These are phyloP conservation scores for Cordyceps javanica DNA, from an alignment of 2,329 filamentous ascomycete genomes.

Conservation along the genomic window DNA sequence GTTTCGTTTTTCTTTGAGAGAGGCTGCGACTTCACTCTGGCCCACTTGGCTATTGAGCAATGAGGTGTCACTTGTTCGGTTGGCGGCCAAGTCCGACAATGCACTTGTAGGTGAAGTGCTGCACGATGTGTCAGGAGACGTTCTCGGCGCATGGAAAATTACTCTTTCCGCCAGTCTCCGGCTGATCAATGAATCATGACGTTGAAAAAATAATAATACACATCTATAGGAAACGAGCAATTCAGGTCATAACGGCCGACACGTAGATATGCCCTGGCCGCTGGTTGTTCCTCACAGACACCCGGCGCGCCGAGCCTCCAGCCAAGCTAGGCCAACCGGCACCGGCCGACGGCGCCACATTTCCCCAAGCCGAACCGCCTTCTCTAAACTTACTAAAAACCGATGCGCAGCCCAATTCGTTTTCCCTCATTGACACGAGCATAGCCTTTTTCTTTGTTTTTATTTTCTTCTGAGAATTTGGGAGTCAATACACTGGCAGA, in stretches of 20 bases:
- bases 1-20: too few species aligned
- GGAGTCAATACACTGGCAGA: neutral
- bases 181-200: neutral
- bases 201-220: too few species aligned
- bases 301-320: neutral
- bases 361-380: neutral
- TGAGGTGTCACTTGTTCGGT: neutral
- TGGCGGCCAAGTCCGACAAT: constrained; percentile 11
- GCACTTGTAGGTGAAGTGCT: neutral
- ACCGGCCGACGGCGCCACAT: constrained; percentile 11
- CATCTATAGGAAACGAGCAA: too few species aligned
- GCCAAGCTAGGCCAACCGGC: constrained; percentile 4
- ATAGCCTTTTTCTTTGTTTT: neutral
- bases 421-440: neutral
- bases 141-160: neutral
- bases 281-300: neutral
- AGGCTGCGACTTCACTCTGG: neutral
- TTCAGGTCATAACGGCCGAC: neutral
- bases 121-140: neutral
- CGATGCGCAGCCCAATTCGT: neutral
- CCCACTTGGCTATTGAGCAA: neutral
- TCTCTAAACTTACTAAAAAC: neutral
- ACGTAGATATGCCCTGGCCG: neutral
- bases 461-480: neutral
- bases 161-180: neutral